phyloP scores from a whole-genome alignment of 2,329 filamentous ascomycete species.

The Orbilia blumenaviensis region DNA sequence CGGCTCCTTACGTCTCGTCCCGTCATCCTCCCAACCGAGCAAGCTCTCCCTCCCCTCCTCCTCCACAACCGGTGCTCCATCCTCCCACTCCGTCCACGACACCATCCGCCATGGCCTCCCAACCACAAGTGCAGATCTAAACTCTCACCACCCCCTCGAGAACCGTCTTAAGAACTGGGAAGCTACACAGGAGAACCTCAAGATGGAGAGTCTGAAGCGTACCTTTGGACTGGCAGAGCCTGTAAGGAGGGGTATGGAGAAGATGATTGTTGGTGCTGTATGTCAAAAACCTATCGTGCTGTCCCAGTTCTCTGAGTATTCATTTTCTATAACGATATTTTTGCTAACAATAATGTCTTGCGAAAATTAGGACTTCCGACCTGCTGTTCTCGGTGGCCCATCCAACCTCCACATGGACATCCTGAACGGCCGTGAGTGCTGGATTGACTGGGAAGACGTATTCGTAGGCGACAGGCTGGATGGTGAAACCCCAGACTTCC shows the following conservation, averaged over 20 bases:
- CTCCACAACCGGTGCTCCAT: constrained; percentile 77
- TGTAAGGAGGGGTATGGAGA: constrained; percentile 90
- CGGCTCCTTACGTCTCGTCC: constrained; percentile 79
- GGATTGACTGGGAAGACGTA: constrained; percentile 91
- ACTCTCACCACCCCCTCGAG: constrained; percentile 87
- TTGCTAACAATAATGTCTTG: constrained; percentile 50
- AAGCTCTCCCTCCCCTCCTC: constrained; percentile 71
- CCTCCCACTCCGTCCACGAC: constrained; percentile 91
- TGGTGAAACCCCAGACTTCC: constrained; percentile 75
- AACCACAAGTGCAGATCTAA: constrained; percentile 65
- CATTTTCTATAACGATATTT: too few relatives aligned
- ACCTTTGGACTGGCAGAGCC: constrained; percentile 94
- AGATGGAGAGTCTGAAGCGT: constrained; percentile 86
- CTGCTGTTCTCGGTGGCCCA: constrained; percentile 64
- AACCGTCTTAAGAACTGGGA: constrained; percentile 89
- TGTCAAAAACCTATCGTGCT: too few relatives aligned
- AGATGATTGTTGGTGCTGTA: constrained; percentile 74
- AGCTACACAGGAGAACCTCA: constrained; percentile 82
- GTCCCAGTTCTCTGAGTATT: too few relatives aligned
- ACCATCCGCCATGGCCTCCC: constrained; percentile 83
- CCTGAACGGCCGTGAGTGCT: constrained; percentile 78
- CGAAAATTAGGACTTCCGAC: constrained; percentile 75
- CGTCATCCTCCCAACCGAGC: constrained; percentile 72
- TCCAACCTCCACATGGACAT: constrained; percentile 88
- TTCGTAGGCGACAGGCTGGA: constrained; percentile 80